These are phyloP conservation scores for Westerdykella aurantiaca DNA, from an alignment of 2,329 filamentous ascomycete genomes.

Conservation along the genomic window DNA sequence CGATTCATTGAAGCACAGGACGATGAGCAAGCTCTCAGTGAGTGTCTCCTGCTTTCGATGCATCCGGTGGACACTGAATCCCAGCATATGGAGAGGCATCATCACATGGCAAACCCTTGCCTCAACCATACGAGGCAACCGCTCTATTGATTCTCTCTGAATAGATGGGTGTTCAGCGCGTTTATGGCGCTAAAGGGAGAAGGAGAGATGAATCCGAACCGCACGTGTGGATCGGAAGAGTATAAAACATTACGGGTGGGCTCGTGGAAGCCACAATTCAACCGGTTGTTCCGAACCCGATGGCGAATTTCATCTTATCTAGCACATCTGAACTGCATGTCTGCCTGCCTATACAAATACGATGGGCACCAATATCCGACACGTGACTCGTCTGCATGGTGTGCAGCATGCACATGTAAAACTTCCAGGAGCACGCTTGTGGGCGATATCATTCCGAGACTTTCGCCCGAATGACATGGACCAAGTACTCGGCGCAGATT, in stretches of 20 bases:
- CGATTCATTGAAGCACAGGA: too few relatives aligned
- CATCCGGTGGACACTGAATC: too few relatives aligned
- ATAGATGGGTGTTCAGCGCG: neutral
- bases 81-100: too few relatives aligned
- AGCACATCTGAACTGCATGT: conserved; percentile 2
- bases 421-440: neutral
- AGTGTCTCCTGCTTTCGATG: too few relatives aligned
- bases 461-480: neutral
- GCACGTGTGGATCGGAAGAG: conserved; percentile 3
- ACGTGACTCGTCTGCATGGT: conserved; percentile 1
- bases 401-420: neutral
- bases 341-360: conserved; percentile 4
- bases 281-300: neutral
- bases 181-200: conserved; percentile 4
- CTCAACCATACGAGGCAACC: too few relatives aligned
- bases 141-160: too few relatives aligned
- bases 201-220: conserved; percentile 8
- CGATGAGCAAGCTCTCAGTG: too few relatives aligned
- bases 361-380: conserved; percentile 4
- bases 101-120: too few relatives aligned
- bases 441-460: neutral
- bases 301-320: neutral
- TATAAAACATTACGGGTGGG: neutral
- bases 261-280: neutral
- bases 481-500: conserved; percentile 4